Base-by-base conservation (phyloP, 1,284 basidiomycete species). In the Polyporus tsugae region DNA sequence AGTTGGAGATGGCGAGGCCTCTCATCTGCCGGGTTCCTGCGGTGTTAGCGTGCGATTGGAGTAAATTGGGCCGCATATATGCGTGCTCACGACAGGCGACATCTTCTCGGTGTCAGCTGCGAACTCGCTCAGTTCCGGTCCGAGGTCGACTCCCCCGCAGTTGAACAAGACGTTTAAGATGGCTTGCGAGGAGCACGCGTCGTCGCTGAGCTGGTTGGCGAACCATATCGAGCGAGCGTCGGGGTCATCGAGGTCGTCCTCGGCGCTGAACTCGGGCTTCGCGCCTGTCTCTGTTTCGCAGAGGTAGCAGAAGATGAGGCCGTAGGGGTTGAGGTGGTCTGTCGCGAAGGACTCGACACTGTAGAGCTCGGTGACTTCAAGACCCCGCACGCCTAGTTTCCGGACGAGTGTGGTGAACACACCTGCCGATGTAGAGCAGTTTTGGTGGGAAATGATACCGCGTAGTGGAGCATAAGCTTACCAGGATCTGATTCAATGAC, bases 401-500 rank as follows among this genome's bases (percentile, higher is more conserved):
- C 84, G 84, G 15, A 86, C 82, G 19, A 90, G 79, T 2, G 83
- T 83, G 0, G 87, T 88, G 76, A 90, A 90, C 9, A 89, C 87
- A 38, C 85, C 87, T 88, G 41, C 36, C 13, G n/a, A 15, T 87
- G 36, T 46, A 13, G 25, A 11, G 5, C 35, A 58, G 35, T 6
- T 0, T 58, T 4, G n/a, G 19, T n/a, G 25, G 6, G 3, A 7
- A 17, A 2, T 17, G 19, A 10, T 4, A 19, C 4, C 13, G 29
- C 19, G 38, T 35, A 11, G 6, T 13, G 2, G 44, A 19, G 44
- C 17, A 46, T n/a, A 6, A 22, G 70, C 79, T 67, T 35, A 81
- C 87, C 86, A 75, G 89, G 89, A 76, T 89, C 89, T 1, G 88
- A 89, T 74, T 90, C 89, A 64, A 89, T 82, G 25, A 89, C 87